Evolutionary conservation across 2,329 filamentous ascomycete species (phyloP), one percentile per base, ranked within the genome.

Genomic region (Cladosporium sp.): DNA sequence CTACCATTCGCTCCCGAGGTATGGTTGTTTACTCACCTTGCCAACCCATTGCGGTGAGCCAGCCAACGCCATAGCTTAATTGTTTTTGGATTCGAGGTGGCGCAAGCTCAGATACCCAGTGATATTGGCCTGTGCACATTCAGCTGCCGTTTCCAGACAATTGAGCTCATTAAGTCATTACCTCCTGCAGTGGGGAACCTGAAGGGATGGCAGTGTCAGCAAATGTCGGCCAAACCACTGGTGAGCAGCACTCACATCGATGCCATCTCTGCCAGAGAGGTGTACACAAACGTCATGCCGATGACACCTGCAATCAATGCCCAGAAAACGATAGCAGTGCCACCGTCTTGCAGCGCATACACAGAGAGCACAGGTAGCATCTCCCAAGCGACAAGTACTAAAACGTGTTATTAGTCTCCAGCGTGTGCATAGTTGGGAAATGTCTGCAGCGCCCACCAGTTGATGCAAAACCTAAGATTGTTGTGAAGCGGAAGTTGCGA

Each of bases 41-140:
- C 47, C 47, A 50, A 20, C 72, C 74, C 45, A 74, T 72, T 24
- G 72, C 71, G 52, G 69, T 72, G 24, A 77, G 71, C 75, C 75
- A 77, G 13, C 44, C 74, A 74, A 74, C 74, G 15, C 74, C 71
- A 60, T 77, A 78, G 60, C 75, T 77, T 3, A 78, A 66, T 36
- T 71, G 71, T 48, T 74, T 76, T 57, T 77, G 74, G 19, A 61
- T 68, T 6, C 60, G 63, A 24, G 60, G 65, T 12, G 76, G 76
- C 20, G 76, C 74, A 61, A 78, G 75, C 50, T 77, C 71, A 12
- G 70, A 71, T 24, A 75, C 71, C 71, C 73, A 76, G 56, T 75
- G 73, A 73, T 70, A 70, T 51, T 68, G 69, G n/a, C 67, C 69
- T 39, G 17, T 28, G 15, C 12, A 13, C 3, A 3, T 2, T 48